Evolutionary conservation across 2,329 filamentous ascomycete species (phyloP), one percentile per base, ranked within the genome.

Genomic region (Leptodontidium sp.): DNA sequence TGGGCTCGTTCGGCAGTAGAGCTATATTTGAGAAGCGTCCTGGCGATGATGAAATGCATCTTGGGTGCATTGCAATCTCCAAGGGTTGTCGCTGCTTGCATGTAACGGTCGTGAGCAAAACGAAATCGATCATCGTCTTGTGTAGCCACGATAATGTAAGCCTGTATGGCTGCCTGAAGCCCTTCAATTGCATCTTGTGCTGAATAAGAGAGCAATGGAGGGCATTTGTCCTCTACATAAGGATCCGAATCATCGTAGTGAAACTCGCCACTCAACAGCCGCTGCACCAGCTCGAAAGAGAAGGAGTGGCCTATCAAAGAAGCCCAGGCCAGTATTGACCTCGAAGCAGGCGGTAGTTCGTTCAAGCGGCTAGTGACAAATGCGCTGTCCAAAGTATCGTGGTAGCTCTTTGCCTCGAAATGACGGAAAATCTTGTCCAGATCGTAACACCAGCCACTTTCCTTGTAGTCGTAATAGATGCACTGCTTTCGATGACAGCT

Each of bases 11-110:
- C 83, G 69, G 93, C 89, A 29, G 86, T 80, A 8, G 83, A 77
- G 69, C 87, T 88, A 74, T 94, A 90, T 73, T 92, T 91, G 78
- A 94, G 88, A 72, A 98, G 87, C 0, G 91, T 91, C 76, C 93
- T 90, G 0, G 93, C 91, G 75, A 98, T 93, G 57, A 94, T 89
- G 75, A 94, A 98, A 79, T 98, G 94, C 94, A 98, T 98, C 74
- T 92, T 91, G 24, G 87, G 83, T 26, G 87, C 82, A 66, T 91
- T 89, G 75, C 88, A 89, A 77, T 94, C 90, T 70, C 87, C 88
- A 63, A 97, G 82, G 5, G 87, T 86, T 15, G 87, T 84, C 6
- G 93, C 90, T 17, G 93, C 93, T 77, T 92, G 89, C 62, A 94
- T 86, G 75, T 97, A 97, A 64, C 94, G 88, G 79, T 98, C 94